Conservation (phyloP, 2,329 filamentous ascomycete genomes). For the Verticillium klebahnii region DNA sequence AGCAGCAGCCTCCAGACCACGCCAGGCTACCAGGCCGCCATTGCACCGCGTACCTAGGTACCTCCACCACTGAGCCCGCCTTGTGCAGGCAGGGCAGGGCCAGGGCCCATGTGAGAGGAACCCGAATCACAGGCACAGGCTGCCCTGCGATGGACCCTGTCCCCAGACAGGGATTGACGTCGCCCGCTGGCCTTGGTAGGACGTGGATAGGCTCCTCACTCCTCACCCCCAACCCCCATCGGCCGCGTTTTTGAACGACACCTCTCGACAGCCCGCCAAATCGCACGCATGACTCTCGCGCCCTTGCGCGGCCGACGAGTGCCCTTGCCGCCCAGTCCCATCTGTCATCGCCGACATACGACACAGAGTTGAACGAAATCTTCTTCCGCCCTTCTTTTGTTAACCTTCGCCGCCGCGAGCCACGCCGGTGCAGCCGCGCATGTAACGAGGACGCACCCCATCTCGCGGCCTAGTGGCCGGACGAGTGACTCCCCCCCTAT, state of each 20-base stretch:
- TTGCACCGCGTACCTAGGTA: not conserved
- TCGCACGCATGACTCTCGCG: not conserved
- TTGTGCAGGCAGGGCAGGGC: not conserved
- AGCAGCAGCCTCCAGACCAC: not conserved
- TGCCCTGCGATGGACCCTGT: not conserved
- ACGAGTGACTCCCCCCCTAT: not conserved
- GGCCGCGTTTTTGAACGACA: not conserved
- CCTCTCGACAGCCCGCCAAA: not conserved
- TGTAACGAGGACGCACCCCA: no score
- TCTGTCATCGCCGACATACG: no score
- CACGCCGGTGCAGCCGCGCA: no score
- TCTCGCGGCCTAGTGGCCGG: no score
- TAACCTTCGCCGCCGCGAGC: no score
- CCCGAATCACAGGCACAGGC: not conserved
- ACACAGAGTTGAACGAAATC: no score
- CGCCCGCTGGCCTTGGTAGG: not conserved
- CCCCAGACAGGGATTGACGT: not conserved
- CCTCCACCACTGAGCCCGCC: not conserved
- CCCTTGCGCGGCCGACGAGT: not conserved
- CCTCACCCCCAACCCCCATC: not conserved
- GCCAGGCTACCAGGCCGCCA: not conserved
- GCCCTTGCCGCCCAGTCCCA: not conserved
- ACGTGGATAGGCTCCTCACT: not conserved
- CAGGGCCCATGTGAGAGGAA: not conserved
- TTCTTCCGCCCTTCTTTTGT: no score